Evolutionary conservation across 2,329 filamentous ascomycete genomes (phyloP), one percentile per base, ranked within the genome.

Genomic region (Arachnopeziza araneosa): DNA sequence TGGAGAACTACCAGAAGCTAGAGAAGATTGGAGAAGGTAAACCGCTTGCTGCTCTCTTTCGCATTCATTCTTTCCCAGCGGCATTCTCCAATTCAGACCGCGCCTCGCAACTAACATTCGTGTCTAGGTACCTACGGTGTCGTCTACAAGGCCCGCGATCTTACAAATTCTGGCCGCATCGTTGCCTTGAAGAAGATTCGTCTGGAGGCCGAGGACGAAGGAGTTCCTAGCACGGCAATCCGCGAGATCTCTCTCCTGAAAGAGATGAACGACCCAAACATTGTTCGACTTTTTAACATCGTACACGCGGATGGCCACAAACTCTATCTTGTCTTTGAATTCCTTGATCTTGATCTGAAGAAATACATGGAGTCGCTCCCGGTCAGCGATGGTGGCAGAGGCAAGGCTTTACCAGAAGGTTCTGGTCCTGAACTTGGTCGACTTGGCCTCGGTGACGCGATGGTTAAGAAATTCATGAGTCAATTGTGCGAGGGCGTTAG

Each of bases 1-100:
- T 96, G 92, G 91, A 96, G 77, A 96, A 96, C 78, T 96, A 96
- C 76, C 90, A 96, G 78, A 96, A 96, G 79, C 84, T 96, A 72
- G 92, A 96, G 80, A 96, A 96, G 82, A 92, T 96, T 71, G 92
- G 92, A 76, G 92, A 96, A 84, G 92, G 92, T 95, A 78, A 70
- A 83, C 74, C 54, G 58, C 58, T 65, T 58, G 12, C 10, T 48
- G 4, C 24, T 44, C 14, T 19, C 36, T 44, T 17, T 3, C 12
- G 36, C 36, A 19, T 44, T 44, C 36, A 19, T 44, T 44, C 36
- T 19, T 17, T 44, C 12, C 12, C 36, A 30, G 5, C 26, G 4
- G 26, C 26, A 30, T 48, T 30, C 32, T 50, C 56, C 36, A 3
- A 21, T n/a, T 2, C 54, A 53, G 30, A 30, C 14, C n/a, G 36